A percentile compares a stretch with the other conserved stretches of the same genome.
phyloP scores from a whole-genome alignment of 2,329 filamentous ascomycete species.

The Pleurostoma richardsiae region DNA sequence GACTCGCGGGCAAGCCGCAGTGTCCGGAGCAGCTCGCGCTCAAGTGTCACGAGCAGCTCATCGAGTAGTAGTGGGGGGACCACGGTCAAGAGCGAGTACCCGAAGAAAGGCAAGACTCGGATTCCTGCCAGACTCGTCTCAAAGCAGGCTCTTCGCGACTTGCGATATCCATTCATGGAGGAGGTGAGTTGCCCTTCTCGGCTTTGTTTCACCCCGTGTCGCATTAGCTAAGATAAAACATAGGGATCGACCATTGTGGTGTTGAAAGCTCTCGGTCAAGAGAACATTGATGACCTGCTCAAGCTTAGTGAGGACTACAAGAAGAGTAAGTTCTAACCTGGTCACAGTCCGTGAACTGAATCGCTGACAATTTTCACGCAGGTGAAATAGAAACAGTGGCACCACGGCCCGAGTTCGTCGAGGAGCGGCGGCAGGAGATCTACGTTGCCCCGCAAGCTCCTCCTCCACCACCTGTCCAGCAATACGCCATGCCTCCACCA shows the following conservation, averaged over 20 bases:
- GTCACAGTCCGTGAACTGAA: background rate
- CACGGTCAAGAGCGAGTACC: conserved; percentile 55
- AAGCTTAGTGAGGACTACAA: conserved; percentile 75
- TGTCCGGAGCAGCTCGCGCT: conserved; percentile 30
- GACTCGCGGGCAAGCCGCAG: conserved; percentile 32
- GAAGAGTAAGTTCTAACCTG: conserved; percentile 36
- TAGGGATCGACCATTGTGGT: conserved; percentile 79
- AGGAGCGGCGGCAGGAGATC: conserved; percentile 43
- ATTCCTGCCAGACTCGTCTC: conserved; percentile 79
- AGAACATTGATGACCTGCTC: conserved; percentile 88
- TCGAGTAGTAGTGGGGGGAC: conserved; percentile 44
- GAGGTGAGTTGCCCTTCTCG: conserved; percentile 53
- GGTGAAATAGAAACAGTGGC: conserved; percentile 6
- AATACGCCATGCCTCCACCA: conserved; percentile 18
- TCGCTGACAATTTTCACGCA: conserved; percentile 3
- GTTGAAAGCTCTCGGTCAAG: conserved; percentile 77
- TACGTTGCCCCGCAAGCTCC: conserved; percentile 25
- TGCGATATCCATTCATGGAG: conserved; percentile 82
- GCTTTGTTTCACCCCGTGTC: too few species aligned
- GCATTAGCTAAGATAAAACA: conserved; percentile 28
- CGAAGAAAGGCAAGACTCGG: conserved; percentile 83
- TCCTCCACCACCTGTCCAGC: conserved; percentile 13
- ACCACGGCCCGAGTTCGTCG: conserved; percentile 22
- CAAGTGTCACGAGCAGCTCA: conserved; percentile 38
- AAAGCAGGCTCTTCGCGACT: conserved; percentile 73